Evolutionary conservation across 2,329 filamentous ascomycete genomes (phyloP), one percentile per base, ranked within the genome.

Genomic region (Sporothrix dimorphospora): DNA sequence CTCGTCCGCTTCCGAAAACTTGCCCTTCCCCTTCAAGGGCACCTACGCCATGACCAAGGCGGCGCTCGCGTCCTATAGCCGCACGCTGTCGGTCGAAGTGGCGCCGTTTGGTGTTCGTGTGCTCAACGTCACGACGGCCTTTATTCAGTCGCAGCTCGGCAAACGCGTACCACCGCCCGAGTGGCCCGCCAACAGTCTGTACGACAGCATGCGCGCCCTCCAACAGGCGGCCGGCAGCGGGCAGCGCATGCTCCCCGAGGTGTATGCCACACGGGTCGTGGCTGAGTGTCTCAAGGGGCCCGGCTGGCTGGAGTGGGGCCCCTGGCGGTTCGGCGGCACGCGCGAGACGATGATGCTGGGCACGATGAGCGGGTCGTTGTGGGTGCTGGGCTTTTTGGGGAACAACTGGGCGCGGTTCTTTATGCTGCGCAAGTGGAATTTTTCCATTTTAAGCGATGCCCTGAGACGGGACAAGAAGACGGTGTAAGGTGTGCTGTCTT

Each of bases 11-110:
- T 83, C 85, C 2, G 82, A 85, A 51, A 76, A 85, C 38, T 81
- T 85, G 6, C 84, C 86, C 3, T 88, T 87, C 76, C 80, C 85
- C 61, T 89, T 88, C 76, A 85, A 84, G 45, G 77, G 71, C 9
- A 82, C 84, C 71, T 89, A 88, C 80, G 84, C 83, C 74, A 86
- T 86, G 51, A 84, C 82, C 75, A 89, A 89, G 81, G 85, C 82
- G 53, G 87, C 87, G 53, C 78, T 88, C 45, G 82, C 82, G 72
- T 80, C 82, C 2, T 88, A 87, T 79, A 86, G 85, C 45, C 85
- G 86, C 70, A 84, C 83, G 0, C 79, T 88, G 24, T 85, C 86
- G 19, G 79, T 86, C 66, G 87, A 89, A 75, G 79, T 89, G 42
- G 81, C 82, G 40, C 85, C 85, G 0, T 84, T 87, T 40, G 81